Evolutionary conservation across 768 basidiomycete species (phyloP).

Genomic region (Crepidotus variabilis): DNA sequence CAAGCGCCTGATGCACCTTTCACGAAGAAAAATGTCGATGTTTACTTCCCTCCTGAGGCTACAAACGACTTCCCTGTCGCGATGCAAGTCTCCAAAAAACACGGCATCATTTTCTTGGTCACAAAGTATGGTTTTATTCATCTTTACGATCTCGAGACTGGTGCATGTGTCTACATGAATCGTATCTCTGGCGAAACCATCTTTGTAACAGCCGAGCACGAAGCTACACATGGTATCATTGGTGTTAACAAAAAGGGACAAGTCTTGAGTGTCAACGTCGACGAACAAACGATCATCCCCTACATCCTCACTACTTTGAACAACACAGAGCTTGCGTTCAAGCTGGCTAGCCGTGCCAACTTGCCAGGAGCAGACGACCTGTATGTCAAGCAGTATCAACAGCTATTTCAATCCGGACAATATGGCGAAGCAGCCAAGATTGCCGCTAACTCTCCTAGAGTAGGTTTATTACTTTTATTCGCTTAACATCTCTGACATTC

Average conservation of each 20-base stretch:
- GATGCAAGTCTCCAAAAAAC: slow-evolving; percentile 97
- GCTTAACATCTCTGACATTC: slow-evolving; percentile 5
- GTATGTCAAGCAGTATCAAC: slow-evolving; percentile 91
- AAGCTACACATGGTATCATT: slow-evolving; percentile 91
- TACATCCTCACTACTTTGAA: slow-evolving; percentile 93
- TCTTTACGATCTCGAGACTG: slow-evolving; percentile 95
- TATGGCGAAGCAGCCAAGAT: slow-evolving; percentile 95
- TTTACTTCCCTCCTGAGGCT: slow-evolving; percentile 98
- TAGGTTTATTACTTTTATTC: slow-evolving; percentile 27
- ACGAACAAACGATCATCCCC: slow-evolving; percentile 93
- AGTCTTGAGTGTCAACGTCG: slow-evolving; percentile 93
- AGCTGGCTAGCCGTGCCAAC: slow-evolving; percentile 93
- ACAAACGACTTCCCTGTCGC: slow-evolving; percentile 98
- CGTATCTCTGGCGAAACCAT: slow-evolving; percentile 99
- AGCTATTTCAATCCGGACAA: slow-evolving; percentile 85
- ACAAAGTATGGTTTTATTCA: slow-evolving; percentile 99
- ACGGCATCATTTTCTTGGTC: slow-evolving; percentile 95
- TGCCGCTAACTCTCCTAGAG: slow-evolving; percentile 94
- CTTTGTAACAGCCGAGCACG: slow-evolving; percentile 97
- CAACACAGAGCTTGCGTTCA: slow-evolving; percentile 97
- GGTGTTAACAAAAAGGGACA: slow-evolving; percentile 99
- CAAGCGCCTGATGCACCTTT: slow-evolving; percentile 89
- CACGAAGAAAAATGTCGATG: slow-evolving; percentile 96
- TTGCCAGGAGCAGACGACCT: slow-evolving; percentile 97
- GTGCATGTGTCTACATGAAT: slow-evolving; percentile 99